phyloP scores from a whole-genome alignment of 768 basidiomycete species.

The Mycena floridula region DNA sequence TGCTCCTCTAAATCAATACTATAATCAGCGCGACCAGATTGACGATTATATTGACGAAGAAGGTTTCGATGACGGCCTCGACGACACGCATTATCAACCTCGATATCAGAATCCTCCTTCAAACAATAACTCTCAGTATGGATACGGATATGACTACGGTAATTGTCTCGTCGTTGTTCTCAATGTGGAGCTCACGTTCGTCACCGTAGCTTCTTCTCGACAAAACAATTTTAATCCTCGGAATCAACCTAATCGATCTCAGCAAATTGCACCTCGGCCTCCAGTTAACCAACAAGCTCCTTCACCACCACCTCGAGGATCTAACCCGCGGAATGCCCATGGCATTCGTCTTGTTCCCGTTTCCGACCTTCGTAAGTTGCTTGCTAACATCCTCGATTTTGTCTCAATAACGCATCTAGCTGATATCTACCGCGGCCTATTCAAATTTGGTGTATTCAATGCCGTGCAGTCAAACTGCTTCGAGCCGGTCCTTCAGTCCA shows the following conservation, averaged over 20 bases:
- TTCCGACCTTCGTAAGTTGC: slow-evolving; percentile 59
- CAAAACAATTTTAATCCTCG: background rate
- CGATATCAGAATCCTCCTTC: background rate
- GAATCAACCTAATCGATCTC: background rate
- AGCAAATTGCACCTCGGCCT: slow-evolving; percentile 1
- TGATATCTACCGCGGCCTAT: slow-evolving; percentile 71
- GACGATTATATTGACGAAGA: background rate
- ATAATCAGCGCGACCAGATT: background rate
- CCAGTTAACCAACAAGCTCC: background rate
- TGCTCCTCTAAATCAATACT: too few relatives aligned
- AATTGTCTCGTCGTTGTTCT: background rate
- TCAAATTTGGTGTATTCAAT: slow-evolving; percentile 91
- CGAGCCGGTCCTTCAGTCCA: slow-evolving; percentile 56
- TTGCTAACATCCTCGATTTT: slow-evolving; percentile 1
- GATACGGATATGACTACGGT: background rate
- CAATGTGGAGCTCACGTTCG: too few relatives aligned
- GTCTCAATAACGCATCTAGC: slow-evolving; percentile 44
- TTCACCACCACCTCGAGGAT: slow-evolving; percentile 4
- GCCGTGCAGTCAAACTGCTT: slow-evolving; percentile 84
- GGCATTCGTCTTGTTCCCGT: slow-evolving; percentile 59
- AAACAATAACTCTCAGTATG: background rate
- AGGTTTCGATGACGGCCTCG: background rate
- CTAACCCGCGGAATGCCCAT: slow-evolving; percentile 29
- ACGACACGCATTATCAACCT: background rate
- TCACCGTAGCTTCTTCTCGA: too few relatives aligned